These are phyloP conservation scores for Litchi chinensis DNA, from an alignment of 345 rosid genomes.

Conservation along the genomic window DNA sequence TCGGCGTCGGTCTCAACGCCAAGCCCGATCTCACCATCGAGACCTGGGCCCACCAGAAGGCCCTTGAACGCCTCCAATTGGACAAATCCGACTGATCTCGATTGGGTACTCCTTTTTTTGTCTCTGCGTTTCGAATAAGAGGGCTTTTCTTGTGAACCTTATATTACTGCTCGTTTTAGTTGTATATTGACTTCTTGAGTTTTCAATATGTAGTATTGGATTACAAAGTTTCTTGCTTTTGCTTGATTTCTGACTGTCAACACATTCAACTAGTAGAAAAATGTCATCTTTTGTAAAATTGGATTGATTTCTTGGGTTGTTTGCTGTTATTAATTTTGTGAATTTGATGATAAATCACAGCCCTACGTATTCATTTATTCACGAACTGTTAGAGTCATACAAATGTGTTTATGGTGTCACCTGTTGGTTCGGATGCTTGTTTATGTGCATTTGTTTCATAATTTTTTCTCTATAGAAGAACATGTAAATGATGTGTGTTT, in stretches of 20 bases:
- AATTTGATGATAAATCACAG: background rate
- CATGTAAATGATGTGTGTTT: background rate
- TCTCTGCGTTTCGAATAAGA: slow-evolving; percentile 6
- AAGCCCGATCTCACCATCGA: slow-evolving; percentile 99
- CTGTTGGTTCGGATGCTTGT: background rate
- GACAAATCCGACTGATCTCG: slow-evolving; percentile 47
- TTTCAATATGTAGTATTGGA: background rate
- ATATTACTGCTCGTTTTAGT: background rate
- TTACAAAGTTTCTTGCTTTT: background rate
- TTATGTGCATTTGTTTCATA: background rate
- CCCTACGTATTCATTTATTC: background rate
- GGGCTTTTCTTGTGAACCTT: slow-evolving; percentile 13
- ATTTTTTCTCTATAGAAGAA: background rate
- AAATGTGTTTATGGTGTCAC: background rate
- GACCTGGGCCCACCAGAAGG: slow-evolving; percentile 99
- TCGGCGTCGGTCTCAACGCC: slow-evolving; percentile 96
- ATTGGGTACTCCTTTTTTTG: background rate
- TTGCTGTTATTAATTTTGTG: background rate
- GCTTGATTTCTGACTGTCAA: background rate
- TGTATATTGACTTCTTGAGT: background rate
- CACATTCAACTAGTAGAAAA: background rate
- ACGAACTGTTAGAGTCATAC: background rate
- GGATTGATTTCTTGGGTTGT: background rate
- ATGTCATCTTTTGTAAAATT: background rate
- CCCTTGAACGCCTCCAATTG: slow-evolving; percentile 76